phyloP scores from a whole-genome alignment of 306 rosid species.

The Inga laurina region DNA sequence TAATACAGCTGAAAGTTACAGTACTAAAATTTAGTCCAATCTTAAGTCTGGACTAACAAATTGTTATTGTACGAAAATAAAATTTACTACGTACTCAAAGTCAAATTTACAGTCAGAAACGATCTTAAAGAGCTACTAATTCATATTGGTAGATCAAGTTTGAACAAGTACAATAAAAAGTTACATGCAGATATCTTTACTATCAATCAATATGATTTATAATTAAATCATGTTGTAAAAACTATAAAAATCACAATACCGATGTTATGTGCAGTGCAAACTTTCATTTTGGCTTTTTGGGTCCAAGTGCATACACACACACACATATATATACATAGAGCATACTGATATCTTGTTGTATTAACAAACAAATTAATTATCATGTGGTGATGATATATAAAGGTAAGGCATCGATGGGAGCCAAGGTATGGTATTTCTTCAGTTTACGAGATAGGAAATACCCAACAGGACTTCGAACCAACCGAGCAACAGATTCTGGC shows the following conservation, averaged over 20 bases:
- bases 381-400: background rate
- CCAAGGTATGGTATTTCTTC: slow-evolving; percentile 93
- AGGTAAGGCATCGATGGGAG: slow-evolving; percentile 93
- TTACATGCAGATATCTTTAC: background rate
- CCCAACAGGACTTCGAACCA: slow-evolving; percentile 89
- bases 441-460: slow-evolving; percentile 80
- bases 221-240: no score
- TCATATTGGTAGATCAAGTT: background rate
- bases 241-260: no score
- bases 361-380: background rate
- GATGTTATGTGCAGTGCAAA: background rate
- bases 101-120: background rate
- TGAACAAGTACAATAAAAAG: background rate
- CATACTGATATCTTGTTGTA: background rate
- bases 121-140: background rate
- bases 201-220: background rate
- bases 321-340: no score
- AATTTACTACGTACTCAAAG: background rate
- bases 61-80: background rate
- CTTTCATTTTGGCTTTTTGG: background rate
- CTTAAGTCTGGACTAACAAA: background rate
- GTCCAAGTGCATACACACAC: no score
- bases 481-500: slow-evolving; percentile 88
- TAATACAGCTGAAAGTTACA: background rate
- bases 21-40: background rate